Base-by-base conservation (phyloP, 768 basidiomycete species). In the Crepidotus variabilis region DNA sequence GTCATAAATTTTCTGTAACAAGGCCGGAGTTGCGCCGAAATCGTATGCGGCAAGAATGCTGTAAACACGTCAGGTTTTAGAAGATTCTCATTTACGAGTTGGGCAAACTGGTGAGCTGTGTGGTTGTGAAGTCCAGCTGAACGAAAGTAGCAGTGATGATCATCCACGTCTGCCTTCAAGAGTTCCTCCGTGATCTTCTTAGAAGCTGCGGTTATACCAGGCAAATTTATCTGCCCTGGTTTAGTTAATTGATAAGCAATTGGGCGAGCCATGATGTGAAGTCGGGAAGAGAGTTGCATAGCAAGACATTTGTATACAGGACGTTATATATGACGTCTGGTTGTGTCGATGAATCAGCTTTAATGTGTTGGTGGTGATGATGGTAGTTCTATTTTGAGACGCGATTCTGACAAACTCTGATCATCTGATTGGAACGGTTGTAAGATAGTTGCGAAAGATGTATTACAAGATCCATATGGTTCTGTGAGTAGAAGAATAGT, bases 11-110 rank as follows among this genome's bases (percentile, higher is more conserved):
- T 78, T 76, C 56, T 78, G 72, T 39, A 86, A 55, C 23, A 80
- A 67, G 7, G 68, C 67, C 0, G 78, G 59, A 14, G 80, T 57
- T 3, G 82, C 82, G 2, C 82, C 83, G 2, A 84, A 62, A 66
- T 84, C 82, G 56, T 84, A 84, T 2, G 81, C 79, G 0, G 81
- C 81, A 2, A 85, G 67, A 9, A 84, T 52, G 58, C 83, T 85
- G 22, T n/a, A 24, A 16, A 28, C 32, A 48, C 1, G 16, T n/a
- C 21, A 51, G 28, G 8, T 28, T 36, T 11, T 35, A 6, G 2
- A 20, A 11, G n/a, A 32, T 20, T 36, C 20, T 36, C n/a, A 50
- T 35, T 51, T 45, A 11, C 18, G 39, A 20, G 33, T 51, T 20
- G 22, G 45, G 39, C 78, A 66, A 51, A 84, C 83, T 85, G 83